A percentile compares a stretch with the other conserved stretches of the same genome.
Conservation (phyloP, 345 rosid genomes). For the Populus euphratica region DNA sequence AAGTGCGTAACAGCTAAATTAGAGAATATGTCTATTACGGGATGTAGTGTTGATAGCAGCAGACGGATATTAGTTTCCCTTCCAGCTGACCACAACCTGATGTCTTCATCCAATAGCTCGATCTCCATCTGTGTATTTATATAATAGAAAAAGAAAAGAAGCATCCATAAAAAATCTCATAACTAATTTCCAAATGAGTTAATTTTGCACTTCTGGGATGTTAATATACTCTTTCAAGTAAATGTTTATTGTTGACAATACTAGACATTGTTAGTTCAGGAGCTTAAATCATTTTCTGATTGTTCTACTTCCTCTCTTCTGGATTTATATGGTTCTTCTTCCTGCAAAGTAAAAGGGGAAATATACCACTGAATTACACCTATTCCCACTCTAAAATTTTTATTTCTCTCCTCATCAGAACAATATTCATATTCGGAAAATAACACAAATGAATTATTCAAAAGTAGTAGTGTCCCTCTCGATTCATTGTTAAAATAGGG, state of each 20-base stretch:
- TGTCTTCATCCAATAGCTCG: conserved; percentile 59
- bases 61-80: conserved; percentile 65
- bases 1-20: not conserved
- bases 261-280: not conserved
- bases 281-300: conserved; percentile 38
- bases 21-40: conserved; percentile 33
- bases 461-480: not conserved
- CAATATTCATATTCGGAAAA: not conserved
- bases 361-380: not conserved
- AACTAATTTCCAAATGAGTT: not conserved
- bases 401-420: not conserved
- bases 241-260: not conserved
- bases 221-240: not conserved
- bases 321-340: conserved; percentile 40
- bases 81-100: conserved; percentile 69
- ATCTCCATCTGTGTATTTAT: conserved; percentile 44
- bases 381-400: not conserved
- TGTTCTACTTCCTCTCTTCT: conserved; percentile 34
- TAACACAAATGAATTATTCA: too few relatives aligned
- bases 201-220: not conserved
- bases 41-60: conserved; percentile 77
- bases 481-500: not conserved
- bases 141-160: conserved; percentile 2
- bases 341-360: conserved; percentile 25
- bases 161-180: not conserved